Conservation (phyloP, 1,284 basidiomycete species). For the Phellopilus nigrolimitatus region DNA sequence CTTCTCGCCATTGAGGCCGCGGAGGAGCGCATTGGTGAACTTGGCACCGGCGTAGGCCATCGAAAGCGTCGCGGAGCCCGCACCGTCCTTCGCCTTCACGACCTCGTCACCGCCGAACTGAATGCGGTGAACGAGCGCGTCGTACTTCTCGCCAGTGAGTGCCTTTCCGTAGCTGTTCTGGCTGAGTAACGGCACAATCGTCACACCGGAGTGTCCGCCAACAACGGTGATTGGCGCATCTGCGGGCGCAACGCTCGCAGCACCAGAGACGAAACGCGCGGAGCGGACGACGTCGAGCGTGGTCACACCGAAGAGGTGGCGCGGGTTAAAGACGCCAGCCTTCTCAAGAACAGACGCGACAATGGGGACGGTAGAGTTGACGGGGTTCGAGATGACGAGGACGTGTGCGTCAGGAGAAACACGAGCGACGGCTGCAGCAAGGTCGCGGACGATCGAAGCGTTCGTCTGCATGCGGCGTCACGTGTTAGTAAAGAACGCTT, state of each 20-base stretch:
- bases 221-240: constrained; percentile 83
- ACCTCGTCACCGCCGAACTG: constrained; percentile 94
- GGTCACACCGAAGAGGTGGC: constrained; percentile 81
- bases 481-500: constrained; percentile 6
- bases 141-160: constrained; percentile 63
- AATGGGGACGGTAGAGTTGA: constrained; percentile 96
- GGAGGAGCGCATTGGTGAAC: constrained; percentile 80
- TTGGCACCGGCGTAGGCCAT: constrained; percentile 95
- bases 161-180: constrained; percentile 66
- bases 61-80: constrained; percentile 84
- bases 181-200: constrained; percentile 93
- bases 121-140: constrained; percentile 77
- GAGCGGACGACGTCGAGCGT: constrained; percentile 97
- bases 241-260: constrained; percentile 63
- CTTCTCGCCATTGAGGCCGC: constrained; percentile 85
- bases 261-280: constrained; percentile 81
- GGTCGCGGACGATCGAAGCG: constrained; percentile 94
- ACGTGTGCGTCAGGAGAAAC: constrained; percentile 88
- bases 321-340: constrained; percentile 90
- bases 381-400: constrained; percentile 95
- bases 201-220: constrained; percentile 94
- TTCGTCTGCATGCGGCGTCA: constrained; percentile 59
- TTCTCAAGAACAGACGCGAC: constrained; percentile 92
- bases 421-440: constrained; percentile 84
- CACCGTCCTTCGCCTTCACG: constrained; percentile 86